phyloP scores from a whole-genome alignment of 257 asterid genomes.

The Solanum pimpinellifolium region DNA sequence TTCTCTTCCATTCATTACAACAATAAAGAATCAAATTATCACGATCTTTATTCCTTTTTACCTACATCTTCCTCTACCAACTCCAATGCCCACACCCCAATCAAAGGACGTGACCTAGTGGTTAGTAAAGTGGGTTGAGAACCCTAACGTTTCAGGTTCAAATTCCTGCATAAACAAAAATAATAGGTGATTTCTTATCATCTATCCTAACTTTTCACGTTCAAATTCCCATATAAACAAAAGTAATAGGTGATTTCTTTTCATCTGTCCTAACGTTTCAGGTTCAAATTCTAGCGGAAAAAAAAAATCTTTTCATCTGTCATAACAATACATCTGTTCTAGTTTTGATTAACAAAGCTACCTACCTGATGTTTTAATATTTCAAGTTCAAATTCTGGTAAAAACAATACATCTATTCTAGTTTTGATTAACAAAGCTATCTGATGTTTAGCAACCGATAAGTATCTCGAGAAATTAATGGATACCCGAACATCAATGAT shows the following conservation, averaged over 20 bases:
- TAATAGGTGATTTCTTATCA: not conserved
- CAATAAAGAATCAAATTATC: not conserved
- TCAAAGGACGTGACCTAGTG: not conserved
- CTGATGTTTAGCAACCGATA: not conserved
- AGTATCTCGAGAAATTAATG: not conserved
- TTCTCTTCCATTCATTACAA: not conserved
- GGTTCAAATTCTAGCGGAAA: too few species aligned
- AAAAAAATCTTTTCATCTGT: not conserved
- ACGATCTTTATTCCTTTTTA: not conserved
- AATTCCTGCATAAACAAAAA: not conserved
- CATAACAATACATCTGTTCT: not conserved
- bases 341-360: not conserved
- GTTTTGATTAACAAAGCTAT: too few species aligned
- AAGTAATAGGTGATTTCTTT: too few species aligned
- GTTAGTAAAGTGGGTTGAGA: not conserved
- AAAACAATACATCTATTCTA: too few species aligned
- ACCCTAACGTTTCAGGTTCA: not conserved
- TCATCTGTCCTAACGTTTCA: too few species aligned
- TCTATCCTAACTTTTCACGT: not conserved
- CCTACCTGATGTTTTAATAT: not conserved
- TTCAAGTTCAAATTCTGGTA: too few species aligned
- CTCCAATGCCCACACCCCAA: not conserved
- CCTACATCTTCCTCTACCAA: not conserved
- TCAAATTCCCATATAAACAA: not conserved
- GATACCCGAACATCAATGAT: not conserved